Percentiles rank a stretch among this genome's conserved stretches.
Evolutionary conservation across 164 flowering plant genomes (phyloP).

Genomic region (Berberis vulgaris): DNA sequence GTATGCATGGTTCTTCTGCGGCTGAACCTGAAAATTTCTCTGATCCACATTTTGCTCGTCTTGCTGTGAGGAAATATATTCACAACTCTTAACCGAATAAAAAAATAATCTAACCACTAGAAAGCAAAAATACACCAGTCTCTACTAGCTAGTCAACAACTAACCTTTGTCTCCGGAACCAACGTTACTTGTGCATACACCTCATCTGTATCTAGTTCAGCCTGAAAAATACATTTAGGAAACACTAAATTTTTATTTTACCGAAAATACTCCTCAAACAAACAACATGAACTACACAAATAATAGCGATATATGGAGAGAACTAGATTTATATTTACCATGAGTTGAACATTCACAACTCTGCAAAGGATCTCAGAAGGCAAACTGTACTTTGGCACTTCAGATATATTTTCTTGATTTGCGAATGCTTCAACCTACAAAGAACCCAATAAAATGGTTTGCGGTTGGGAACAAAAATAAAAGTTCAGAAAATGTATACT

Average conservation of each 20-base stretch:
- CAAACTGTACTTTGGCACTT: conserved; percentile 38
- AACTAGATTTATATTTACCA: conserved; percentile 24
- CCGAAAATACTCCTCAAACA: too few relatives aligned
- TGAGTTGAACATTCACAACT: conserved; percentile 36
- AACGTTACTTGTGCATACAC: conserved; percentile 60
- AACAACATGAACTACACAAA: too few relatives aligned
- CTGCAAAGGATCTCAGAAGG: conserved; percentile 48
- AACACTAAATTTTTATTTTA: background rate
- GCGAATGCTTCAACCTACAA: conserved; percentile 36
- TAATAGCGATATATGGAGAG: background rate
- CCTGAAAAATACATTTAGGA: conserved; percentile 24
- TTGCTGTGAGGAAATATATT: conserved; percentile 21
- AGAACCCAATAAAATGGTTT: background rate
- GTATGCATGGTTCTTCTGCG: conserved; percentile 6
- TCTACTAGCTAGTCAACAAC: background rate
- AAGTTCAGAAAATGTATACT: too few relatives aligned
- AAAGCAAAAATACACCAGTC: background rate
- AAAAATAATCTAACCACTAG: background rate
- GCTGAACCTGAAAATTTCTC: background rate
- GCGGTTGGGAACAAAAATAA: too few relatives aligned
- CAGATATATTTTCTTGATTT: conserved; percentile 14
- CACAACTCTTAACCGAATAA: too few relatives aligned
- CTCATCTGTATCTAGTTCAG: conserved; percentile 53
- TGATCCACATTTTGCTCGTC: conserved; percentile 12
- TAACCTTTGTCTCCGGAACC: conserved; percentile 37